Evolutionary conservation across 345 rosid species (phyloP), one percentile per base, ranked within the genome.

Genomic region (Syzygium aromaticum): DNA sequence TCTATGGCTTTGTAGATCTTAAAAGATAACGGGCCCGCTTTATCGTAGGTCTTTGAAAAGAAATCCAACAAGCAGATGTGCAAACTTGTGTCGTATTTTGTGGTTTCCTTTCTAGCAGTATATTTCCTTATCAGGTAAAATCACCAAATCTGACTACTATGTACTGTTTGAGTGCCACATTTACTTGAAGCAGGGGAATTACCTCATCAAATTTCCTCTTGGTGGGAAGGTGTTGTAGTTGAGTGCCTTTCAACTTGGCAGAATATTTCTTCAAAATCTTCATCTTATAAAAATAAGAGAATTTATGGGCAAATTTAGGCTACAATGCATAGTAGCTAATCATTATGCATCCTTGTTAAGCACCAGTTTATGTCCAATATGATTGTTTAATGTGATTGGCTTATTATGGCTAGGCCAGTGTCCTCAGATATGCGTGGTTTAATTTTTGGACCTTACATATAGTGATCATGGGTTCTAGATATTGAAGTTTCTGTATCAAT

Each of bases 21-120:
- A 54, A 87, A n/a, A 40, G 89, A 25, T 88, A 87, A 73, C 56
- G 27, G 82, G 82, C 27, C 27, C 4, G 4, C 82, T 73, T 73
- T 73, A 10, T 73, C 73, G 54, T 90, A 97, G 98, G 98, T 96
- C 51, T 95, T 95, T 86, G 98, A 95, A 92, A 95, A 94, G 93
- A 97, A 94, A 92, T 94, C 97, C 85, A 93, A 89, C 78, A 86
- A 92, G 87, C 94, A 90, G 91, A 95, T 90, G 87, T 95, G 97
- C 88, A 89, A 90, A 28, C 94, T 96, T 85, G 95, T 92, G n/a
- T 92, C 77, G 53, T 89, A 91, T 92, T 94, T 97, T 64, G 89
- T 95, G 88, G 88, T 91, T 86, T 88, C 91, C 86, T 95, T 96
- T 92, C 84, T 94, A 87, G 21, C 89, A 52, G 51, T 95, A 89